Percentiles rank a stretch among this genome's conserved stretches.
phyloP scores from a whole-genome alignment of 495 filamentous ascomycete genomes.

The Podospora fimiseda region DNA sequence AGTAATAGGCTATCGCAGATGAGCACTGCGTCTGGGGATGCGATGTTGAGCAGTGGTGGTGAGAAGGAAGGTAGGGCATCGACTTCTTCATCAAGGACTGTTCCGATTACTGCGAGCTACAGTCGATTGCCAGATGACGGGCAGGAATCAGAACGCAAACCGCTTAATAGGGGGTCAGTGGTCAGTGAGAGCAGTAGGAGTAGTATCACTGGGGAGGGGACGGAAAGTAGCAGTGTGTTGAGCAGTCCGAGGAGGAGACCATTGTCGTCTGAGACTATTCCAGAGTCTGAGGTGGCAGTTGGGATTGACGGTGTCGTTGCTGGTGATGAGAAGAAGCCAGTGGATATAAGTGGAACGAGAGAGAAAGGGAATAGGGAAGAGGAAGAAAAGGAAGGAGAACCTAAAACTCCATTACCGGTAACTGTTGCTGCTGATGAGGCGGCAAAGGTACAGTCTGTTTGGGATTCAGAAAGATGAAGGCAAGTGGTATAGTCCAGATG shows the following conservation, averaged over 20 bases:
- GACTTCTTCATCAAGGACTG: not conserved
- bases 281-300: not conserved
- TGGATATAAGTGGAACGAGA: not conserved
- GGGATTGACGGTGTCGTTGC: constrained; percentile 1
- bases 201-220: not conserved
- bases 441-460: constrained; percentile 7
- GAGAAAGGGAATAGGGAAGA: not conserved
- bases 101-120: not conserved
- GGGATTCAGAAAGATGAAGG: constrained; percentile 9
- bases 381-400: not conserved
- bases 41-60: constrained; percentile 18
- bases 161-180: constrained; percentile 1
- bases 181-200: not conserved
- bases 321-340: not conserved
- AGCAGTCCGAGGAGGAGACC: not conserved
- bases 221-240: not conserved
- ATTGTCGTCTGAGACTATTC: not conserved
- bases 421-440: constrained; percentile 4
- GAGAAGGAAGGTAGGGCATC: not conserved
- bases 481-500: too few species aligned
- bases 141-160: not conserved
- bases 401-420: not conserved
- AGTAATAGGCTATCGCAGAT: constrained; percentile 24
- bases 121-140: not conserved
- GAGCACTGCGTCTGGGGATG: constrained; percentile 20